phyloP scores from a whole-genome alignment of 176 grass and related monocot genomes.

The Canna indica region DNA sequence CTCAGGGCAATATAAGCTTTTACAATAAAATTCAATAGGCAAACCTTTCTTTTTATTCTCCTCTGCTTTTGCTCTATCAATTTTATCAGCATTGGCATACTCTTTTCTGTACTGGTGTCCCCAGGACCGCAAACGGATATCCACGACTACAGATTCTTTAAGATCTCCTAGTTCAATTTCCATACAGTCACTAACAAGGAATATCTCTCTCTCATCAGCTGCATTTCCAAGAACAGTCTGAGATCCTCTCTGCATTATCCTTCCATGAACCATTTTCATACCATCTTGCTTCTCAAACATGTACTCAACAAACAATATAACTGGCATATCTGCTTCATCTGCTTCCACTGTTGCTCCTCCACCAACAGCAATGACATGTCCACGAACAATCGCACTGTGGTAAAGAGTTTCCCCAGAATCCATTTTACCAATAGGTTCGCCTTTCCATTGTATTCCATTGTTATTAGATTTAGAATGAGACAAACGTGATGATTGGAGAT shows the following conservation, averaged over 20 bases:
- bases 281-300: conserved; percentile 74
- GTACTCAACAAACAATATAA: conserved; percentile 77
- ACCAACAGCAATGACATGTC: conserved; percentile 44
- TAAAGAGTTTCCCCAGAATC: conserved; percentile 44
- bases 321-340: conserved; percentile 44
- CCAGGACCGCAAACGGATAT: conserved; percentile 66
- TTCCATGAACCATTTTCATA: conserved; percentile 79
- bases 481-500: conserved; percentile 18
- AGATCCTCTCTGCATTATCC: conserved; percentile 53
- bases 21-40: conserved; percentile 71
- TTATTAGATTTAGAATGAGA: conserved; percentile 26
- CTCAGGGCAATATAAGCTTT: conserved; percentile 80
- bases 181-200: conserved; percentile 79
- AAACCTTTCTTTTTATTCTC: conserved; percentile 87
- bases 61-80: conserved; percentile 52
- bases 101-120: conserved; percentile 87
- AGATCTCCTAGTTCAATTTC: conserved; percentile 75
- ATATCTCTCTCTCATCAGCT: conserved; percentile 87
- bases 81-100: conserved; percentile 55
- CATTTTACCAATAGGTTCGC: conserved; percentile 29
- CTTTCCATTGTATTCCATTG: conserved; percentile 36
- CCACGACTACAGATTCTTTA: conserved; percentile 60
- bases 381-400: conserved; percentile 41
- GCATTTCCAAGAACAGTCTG: conserved; percentile 91
- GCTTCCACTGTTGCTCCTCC: conserved; percentile 41